Conservation (phyloP, 768 basidiomycete species). For the Mycena galericulata region DNA sequence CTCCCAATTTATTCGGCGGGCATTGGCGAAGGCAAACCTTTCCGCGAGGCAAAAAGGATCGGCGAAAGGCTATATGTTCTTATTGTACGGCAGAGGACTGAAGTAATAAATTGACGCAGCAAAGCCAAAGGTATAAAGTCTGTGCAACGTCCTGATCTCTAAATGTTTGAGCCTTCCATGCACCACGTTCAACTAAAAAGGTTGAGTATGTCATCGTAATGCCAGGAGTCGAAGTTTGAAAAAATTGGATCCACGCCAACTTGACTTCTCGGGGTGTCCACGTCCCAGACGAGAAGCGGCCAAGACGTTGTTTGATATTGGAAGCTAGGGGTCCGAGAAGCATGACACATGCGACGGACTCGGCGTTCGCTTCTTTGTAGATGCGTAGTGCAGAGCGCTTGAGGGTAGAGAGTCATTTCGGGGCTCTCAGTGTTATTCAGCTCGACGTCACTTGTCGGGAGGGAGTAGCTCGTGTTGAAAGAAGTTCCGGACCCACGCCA, state of each 20-base stretch:
- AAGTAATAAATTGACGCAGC: slow-evolving; percentile 11
- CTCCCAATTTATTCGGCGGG: neutral
- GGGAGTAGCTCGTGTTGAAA: neutral
- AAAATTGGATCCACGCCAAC: neutral
- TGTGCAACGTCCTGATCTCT: too few species aligned
- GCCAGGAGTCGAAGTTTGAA: neutral
- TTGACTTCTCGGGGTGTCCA: neutral
- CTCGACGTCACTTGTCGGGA: too few species aligned
- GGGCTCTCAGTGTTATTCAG: too few species aligned
- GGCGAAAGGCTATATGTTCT: slow-evolving; percentile 14
- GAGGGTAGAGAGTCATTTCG: too few species aligned
- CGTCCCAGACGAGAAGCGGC: neutral
- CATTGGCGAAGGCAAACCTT: neutral
- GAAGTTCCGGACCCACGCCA: neutral
- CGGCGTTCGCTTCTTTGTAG: neutral
- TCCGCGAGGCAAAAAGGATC: slow-evolving; percentile 23
- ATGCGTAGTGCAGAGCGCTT: neutral
- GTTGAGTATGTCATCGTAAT: slow-evolving; percentile 13
- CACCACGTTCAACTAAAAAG: neutral
- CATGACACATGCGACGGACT: neutral
- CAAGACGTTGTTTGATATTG: neutral
- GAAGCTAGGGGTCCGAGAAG: neutral
- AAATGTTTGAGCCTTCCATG: too few species aligned
- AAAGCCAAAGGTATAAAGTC: slow-evolving; percentile 10
- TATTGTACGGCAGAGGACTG: slow-evolving; percentile 7